Conservation (phyloP, 768 basidiomycete genomes). For the Pulveroboletus sp. region DNA sequence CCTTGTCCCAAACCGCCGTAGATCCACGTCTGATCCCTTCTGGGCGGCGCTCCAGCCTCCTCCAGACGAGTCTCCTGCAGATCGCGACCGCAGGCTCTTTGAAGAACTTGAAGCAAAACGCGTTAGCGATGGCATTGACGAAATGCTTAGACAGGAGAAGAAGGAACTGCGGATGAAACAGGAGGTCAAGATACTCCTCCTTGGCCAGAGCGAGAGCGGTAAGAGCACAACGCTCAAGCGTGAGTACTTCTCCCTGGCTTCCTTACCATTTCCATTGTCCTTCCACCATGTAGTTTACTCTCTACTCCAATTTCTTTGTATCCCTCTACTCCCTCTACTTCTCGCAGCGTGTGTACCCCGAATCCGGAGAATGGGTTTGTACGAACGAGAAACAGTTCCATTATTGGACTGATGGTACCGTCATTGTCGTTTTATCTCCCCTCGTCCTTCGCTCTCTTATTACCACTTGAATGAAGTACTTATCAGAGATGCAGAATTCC, state of each 20-base stretch:
- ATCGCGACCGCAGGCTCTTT: slow-evolving; percentile 60
- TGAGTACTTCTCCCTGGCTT: slow-evolving; percentile 40
- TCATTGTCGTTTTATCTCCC: slow-evolving; percentile 3
- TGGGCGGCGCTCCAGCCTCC: slow-evolving; percentile 65
- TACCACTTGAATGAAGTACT: slow-evolving; percentile 12
- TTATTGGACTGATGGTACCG: slow-evolving; percentile 1
- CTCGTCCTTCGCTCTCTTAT: background rate
- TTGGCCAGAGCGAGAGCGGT: slow-evolving; percentile 87
- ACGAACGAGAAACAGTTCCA: background rate
- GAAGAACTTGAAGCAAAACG: slow-evolving; percentile 69
- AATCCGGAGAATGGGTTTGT: background rate
- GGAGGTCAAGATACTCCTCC: slow-evolving; percentile 71
- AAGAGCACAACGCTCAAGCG: slow-evolving; percentile 87
- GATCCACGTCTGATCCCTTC: slow-evolving; percentile 66
- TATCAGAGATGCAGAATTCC: slow-evolving; percentile 57
- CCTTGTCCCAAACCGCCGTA: slow-evolving; percentile 35
- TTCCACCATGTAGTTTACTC: background rate
- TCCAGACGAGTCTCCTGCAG: slow-evolving; percentile 60
- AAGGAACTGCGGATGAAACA: slow-evolving; percentile 56
- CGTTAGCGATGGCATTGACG: slow-evolving; percentile 74
- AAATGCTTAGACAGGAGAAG: slow-evolving; percentile 64
- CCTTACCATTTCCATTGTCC: slow-evolving; percentile 5
- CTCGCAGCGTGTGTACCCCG: background rate
- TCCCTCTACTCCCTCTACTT: background rate
- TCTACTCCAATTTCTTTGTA: background rate